Evolutionary conservation across 2,329 filamentous ascomycete genomes (phyloP).

Genomic region (Colletotrichum sp.): DNA sequence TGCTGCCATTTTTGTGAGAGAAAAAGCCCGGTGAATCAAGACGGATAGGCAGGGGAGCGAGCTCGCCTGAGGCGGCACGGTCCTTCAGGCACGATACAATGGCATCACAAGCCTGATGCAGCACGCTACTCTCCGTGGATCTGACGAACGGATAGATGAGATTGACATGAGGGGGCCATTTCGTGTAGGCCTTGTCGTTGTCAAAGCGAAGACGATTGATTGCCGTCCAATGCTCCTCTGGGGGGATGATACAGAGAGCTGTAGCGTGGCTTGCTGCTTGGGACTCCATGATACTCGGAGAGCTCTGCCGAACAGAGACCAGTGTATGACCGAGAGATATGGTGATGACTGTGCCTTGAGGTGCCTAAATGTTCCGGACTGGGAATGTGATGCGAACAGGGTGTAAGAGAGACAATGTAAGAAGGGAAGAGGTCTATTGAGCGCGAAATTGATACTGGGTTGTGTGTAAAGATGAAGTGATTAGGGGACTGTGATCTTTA

Average conservation of each 20-base stretch:
- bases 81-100: constrained; percentile 39
- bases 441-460: neutral
- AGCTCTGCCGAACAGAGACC: neutral
- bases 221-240: constrained; percentile 47
- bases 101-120: constrained; percentile 47
- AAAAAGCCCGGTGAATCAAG: constrained; percentile 53
- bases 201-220: constrained; percentile 62
- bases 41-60: constrained; percentile 26
- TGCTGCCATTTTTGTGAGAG: constrained; percentile 52
- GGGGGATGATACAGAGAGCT: constrained; percentile 65
- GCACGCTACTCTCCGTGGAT: constrained; percentile 34
- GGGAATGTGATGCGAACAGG: neutral
- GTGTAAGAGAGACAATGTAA: neutral
- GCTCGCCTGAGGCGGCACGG: neutral
- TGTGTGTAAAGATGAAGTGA: neutral
- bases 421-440: neutral
- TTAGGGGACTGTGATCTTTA: neutral
- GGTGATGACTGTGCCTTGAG: neutral
- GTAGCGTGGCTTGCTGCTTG: constrained; percentile 51
- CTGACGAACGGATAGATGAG: constrained; percentile 69
- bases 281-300: neutral
- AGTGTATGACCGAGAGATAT: neutral
- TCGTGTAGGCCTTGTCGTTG: constrained; percentile 65
- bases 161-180: constrained; percentile 73
- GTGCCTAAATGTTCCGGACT: neutral